Conservation (phyloP, 2,329 filamentous ascomycete species). For the Aspergillus viridinutans region DNA sequence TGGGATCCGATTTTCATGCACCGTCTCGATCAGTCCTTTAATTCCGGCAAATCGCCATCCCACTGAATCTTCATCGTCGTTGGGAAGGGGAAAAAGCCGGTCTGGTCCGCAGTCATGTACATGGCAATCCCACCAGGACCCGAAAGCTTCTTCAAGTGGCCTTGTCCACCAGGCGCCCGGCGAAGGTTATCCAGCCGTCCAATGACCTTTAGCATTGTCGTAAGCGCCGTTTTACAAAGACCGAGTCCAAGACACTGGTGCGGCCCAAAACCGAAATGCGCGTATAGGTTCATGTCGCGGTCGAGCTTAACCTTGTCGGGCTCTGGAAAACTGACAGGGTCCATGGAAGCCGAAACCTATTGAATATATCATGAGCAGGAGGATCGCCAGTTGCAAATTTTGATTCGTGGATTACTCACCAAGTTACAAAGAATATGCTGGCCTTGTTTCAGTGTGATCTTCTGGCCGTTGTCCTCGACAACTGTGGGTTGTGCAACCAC, state of each 20-base stretch:
- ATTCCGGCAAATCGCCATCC: conserved; percentile 35
- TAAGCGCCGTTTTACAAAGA: conserved; percentile 30
- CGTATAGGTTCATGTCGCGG: conserved; percentile 60
- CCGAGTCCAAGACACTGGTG: conserved; percentile 57
- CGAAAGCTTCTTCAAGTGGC: conserved; percentile 37
- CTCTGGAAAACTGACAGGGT: conserved; percentile 35
- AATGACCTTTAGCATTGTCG: conserved; percentile 40
- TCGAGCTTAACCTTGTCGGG: conserved; percentile 53
- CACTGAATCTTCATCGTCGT: conserved; percentile 43
- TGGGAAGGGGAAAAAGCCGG: conserved; percentile 41
- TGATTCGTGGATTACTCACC: conserved; percentile 21
- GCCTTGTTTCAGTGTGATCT: conserved; percentile 31
- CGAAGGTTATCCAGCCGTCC: conserved; percentile 40
- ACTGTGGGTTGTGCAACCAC: conserved; percentile 29
- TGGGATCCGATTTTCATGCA: background rate
- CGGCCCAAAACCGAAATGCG: conserved; percentile 60
- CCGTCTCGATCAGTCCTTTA: conserved; percentile 5
- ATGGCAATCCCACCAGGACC: conserved; percentile 38
- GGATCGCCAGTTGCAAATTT: background rate
- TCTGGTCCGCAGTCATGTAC: conserved; percentile 44
- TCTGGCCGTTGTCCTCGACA: conserved; percentile 32
- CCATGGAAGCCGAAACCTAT: conserved; percentile 33
- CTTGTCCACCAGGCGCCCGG: conserved; percentile 39
- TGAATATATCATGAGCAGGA: background rate
- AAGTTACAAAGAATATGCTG: conserved; percentile 35